phyloP scores from a whole-genome alignment of 768 basidiomycete genomes.

The Hydnomerulius pinastri region DNA sequence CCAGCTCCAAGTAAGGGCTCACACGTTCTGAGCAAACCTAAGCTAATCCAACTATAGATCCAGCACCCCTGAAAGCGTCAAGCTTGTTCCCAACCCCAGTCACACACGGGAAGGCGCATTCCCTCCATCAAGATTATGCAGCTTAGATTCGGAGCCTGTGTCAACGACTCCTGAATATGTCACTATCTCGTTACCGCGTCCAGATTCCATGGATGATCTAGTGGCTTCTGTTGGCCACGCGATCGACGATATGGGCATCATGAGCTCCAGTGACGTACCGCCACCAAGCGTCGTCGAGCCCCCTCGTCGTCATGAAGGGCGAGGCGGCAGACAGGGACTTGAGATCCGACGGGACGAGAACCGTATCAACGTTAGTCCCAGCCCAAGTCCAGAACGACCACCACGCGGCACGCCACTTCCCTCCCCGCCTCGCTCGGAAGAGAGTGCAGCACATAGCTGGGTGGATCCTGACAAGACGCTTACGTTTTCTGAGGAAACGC shows the following conservation, averaged over 20 bases:
- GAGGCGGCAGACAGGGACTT: slow-evolving; percentile 23
- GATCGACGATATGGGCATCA: slow-evolving; percentile 41
- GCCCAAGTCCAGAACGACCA: slow-evolving; percentile 15
- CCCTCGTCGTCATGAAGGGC: slow-evolving; percentile 36
- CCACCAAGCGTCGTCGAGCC: slow-evolving; percentile 45
- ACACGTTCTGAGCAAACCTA: neutral
- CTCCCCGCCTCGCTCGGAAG: slow-evolving; percentile 23
- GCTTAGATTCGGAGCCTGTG: slow-evolving; percentile 20
- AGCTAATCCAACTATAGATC: neutral
- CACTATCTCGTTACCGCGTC: slow-evolving; percentile 22
- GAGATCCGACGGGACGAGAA: slow-evolving; percentile 33
- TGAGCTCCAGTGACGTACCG: slow-evolving; percentile 31
- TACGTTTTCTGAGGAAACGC: slow-evolving; percentile 15
- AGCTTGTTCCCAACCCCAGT: slow-evolving; percentile 15
- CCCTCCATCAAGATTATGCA: slow-evolving; percentile 44
- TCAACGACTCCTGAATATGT: slow-evolving; percentile 19
- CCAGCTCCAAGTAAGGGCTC: slow-evolving; percentile 20
- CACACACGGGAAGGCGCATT: slow-evolving; percentile 68
- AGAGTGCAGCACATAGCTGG: slow-evolving; percentile 15
- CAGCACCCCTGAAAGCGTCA: slow-evolving; percentile 28
- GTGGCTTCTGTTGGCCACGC: slow-evolving; percentile 39
- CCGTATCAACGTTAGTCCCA: slow-evolving; percentile 2
- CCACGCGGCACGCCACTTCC: slow-evolving; percentile 4
- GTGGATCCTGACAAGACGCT: slow-evolving; percentile 21
- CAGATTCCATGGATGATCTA: slow-evolving; percentile 39